Evolutionary conservation across 495 filamentous ascomycete genomes (phyloP).

Genomic region (Evernia prunastri): DNA sequence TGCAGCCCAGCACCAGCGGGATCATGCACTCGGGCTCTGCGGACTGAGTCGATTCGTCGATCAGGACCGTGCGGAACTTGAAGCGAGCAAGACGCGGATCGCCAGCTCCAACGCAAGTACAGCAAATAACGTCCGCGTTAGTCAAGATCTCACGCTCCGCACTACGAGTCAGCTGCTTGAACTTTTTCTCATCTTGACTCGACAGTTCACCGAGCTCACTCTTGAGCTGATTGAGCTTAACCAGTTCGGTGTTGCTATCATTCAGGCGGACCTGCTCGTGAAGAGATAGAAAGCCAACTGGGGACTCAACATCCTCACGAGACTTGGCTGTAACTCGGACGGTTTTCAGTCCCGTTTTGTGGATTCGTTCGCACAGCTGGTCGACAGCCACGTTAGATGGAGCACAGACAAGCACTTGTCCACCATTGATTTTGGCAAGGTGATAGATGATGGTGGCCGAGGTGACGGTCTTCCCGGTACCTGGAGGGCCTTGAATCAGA

Average conservation of each 20-base stretch:
- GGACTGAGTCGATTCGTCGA: conserved; percentile 98
- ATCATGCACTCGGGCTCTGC: conserved; percentile 99
- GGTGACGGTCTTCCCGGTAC: conserved; percentile 98
- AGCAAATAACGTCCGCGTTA: conserved; percentile 98
- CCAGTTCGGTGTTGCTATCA: conserved; percentile 87
- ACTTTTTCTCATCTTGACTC: conserved; percentile 95
- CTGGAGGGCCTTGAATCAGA: conserved; percentile 93
- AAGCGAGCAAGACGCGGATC: conserved; percentile 92
- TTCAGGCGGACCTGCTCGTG: conserved; percentile 98
- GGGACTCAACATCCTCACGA: conserved; percentile 94
- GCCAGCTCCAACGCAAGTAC: conserved; percentile 96
- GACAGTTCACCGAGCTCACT: conserved; percentile 84
- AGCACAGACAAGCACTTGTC: conserved; percentile 92
- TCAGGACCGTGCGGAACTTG: conserved; percentile 96
- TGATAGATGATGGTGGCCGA: conserved; percentile 99
- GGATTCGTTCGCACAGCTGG: conserved; percentile 96
- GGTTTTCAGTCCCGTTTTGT: conserved; percentile 87
- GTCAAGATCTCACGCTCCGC: conserved; percentile 93
- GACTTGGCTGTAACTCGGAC: conserved; percentile 99
- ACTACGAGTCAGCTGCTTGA: conserved; percentile 86
- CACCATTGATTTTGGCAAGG: conserved; percentile 87
- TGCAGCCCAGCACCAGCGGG: conserved; percentile 92
- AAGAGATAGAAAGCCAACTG: conserved; percentile 87
- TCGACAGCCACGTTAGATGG: conserved; percentile 99
- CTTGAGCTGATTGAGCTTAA: conserved; percentile 89